Base-by-base conservation (phyloP, 2,329 filamentous ascomycete genomes). In the Penicillium sp. region DNA sequence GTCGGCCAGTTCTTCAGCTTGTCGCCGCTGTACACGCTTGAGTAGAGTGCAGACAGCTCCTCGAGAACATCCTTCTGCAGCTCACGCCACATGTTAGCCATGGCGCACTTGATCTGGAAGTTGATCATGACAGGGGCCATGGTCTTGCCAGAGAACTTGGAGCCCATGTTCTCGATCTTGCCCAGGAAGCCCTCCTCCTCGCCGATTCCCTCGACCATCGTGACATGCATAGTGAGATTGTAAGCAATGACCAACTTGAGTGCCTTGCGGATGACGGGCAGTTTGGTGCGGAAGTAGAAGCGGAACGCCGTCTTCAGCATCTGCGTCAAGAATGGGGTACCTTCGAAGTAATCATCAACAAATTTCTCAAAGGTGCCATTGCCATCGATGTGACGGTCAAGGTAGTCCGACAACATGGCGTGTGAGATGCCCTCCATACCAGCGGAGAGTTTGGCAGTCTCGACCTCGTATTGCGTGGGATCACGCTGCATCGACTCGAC, bases 1-100 rank as follows among this genome's bases (percentile, higher is more conserved):
- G 91, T 96, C 2, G 92, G 92, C 92, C 92, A 97, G 76, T 96
- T 95, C 83, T 95, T 96, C 62, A 96, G 82, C 72, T 95, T 92
- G 71, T 96, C 92, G 52, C 92, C 92, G 63, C 88, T 95, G 80
- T 97, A 97, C 37, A 97, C 92, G 57, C 90, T 95, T n/a, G 89
- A 95, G 80, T 96, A 97, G 12, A 97, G 80, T 6, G 83, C 76
- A 1, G 92, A 96, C 1, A 97, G 81, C 76, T 97, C 92, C 75
- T 95, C 91, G 2, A 97, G 80, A 31, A 96, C 90, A 62, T 96
- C 92, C 76, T 95, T 95, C 71, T 96, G 91, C 50, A 97, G 79
- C 72, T 95, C 91, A 58, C 92, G 90, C 92, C 92, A 97, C 89
- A 96, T 95, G 65, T 95, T 90, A 58, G 91, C 92, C 75, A 97